phyloP scores from a whole-genome alignment of 495 filamentous ascomycete species.

The Penicillium dipodomyicola region DNA sequence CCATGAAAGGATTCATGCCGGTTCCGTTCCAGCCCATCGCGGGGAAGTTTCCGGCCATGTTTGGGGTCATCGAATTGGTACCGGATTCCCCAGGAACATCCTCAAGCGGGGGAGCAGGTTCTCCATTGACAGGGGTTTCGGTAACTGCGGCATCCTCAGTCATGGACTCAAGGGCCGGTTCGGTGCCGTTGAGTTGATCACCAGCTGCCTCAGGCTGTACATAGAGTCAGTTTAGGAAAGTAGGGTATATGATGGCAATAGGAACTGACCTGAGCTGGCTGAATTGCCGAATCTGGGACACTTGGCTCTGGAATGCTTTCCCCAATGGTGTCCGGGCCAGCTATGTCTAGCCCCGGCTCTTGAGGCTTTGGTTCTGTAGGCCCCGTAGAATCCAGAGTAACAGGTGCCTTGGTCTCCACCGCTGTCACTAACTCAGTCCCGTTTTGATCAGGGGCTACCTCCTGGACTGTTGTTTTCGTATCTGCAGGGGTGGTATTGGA shows the following conservation, averaged over 20 bases:
- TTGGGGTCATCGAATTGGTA: slow-evolving; percentile 22
- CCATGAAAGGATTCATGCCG: slow-evolving; percentile 69
- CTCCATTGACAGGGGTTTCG: slow-evolving; percentile 17
- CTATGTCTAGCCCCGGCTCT: background rate
- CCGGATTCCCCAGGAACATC: slow-evolving; percentile 18
- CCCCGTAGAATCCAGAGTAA: background rate
- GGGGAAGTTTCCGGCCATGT: slow-evolving; percentile 51
- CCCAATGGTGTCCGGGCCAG: slow-evolving; percentile 7
- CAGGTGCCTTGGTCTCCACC: slow-evolving; percentile 8
- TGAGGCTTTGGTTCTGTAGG: background rate
- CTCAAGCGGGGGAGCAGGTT: slow-evolving; percentile 21
- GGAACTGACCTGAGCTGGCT: slow-evolving; percentile 13
- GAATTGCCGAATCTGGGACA: background rate
- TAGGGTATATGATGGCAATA: background rate
- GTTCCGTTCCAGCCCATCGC: slow-evolving; percentile 63
- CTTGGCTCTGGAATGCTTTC: background rate
- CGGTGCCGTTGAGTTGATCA: slow-evolving; percentile 11
- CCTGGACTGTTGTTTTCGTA: slow-evolving; percentile 18
- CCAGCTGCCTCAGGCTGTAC: slow-evolving; percentile 6
- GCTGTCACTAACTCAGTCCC: background rate
- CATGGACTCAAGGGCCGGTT: slow-evolving; percentile 5
- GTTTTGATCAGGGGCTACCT: slow-evolving; percentile 5
- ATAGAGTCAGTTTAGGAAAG: background rate
- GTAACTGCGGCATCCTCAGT: slow-evolving; percentile 19
- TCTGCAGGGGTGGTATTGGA: slow-evolving; percentile 26